phyloP scores from a whole-genome alignment of 208 protist genomes.

The Trypanosoma congolense region DNA sequence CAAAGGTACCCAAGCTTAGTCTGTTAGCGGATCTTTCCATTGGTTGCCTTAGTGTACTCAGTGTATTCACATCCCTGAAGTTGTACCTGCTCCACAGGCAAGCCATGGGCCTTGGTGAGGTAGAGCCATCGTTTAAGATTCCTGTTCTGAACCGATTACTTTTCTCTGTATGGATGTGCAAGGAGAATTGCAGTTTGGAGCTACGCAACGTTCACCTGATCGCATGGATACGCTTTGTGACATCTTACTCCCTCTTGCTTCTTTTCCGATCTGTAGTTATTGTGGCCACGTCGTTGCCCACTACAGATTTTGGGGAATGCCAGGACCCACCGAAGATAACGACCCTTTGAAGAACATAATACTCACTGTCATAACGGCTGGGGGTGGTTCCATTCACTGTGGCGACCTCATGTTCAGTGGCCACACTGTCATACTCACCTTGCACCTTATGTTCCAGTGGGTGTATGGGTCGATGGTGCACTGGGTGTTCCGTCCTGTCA shows the following conservation, averaged over 20 bases:
- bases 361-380: conserved; percentile 74
- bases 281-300: conserved; percentile 70
- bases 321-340: conserved; percentile 57
- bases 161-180: conserved; percentile 39
- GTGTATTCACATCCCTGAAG: conserved; percentile 48
- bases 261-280: conserved; percentile 73
- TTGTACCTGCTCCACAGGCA: conserved; percentile 59
- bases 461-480: conserved; percentile 8
- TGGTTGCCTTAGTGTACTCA: conserved; percentile 36
- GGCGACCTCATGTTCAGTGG: conserved; percentile 89
- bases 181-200: not conserved
- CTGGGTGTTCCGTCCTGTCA: conserved; percentile 18
- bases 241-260: conserved; percentile 56
- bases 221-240: conserved; percentile 64
- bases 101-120: conserved; percentile 16
- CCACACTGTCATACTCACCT: conserved; percentile 80
- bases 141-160: conserved; percentile 28
- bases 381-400: conserved; percentile 77
- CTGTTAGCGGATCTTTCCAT: conserved; percentile 56
- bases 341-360: conserved; percentile 68
- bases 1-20: conserved; percentile 44
- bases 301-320: conserved; percentile 75
- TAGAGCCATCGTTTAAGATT: conserved; percentile 19
- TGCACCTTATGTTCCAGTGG: conserved; percentile 33
- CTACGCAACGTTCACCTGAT: conserved; percentile 30